phyloP scores from a whole-genome alignment of 2,329 filamentous ascomycete species.

The Phoma sp. region DNA sequence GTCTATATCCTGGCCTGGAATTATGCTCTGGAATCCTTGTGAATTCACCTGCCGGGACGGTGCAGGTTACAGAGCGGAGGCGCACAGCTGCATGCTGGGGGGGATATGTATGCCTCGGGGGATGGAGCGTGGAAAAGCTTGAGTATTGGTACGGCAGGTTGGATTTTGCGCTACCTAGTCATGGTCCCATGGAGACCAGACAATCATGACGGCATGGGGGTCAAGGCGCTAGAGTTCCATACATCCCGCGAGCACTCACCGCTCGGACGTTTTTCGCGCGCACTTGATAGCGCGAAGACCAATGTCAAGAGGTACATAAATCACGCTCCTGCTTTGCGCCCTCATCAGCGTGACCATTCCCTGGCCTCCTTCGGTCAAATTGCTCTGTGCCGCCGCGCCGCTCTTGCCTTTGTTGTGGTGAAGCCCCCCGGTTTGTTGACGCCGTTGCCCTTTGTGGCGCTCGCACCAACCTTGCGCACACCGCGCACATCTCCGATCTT shows the following conservation, averaged over 20 bases:
- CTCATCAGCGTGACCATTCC: not conserved
- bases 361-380: not conserved
- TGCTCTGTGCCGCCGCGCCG: not conserved
- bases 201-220: conserved; percentile 19
- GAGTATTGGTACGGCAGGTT: conserved; percentile 19
- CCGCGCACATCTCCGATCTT: conserved; percentile 15
- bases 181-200: conserved; percentile 16
- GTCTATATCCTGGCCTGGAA: not conserved
- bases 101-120: conserved; percentile 17
- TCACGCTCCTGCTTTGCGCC: not conserved
- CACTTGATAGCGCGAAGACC: conserved; percentile 8
- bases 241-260: conserved; percentile 12
- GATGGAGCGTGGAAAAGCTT: conserved; percentile 20
- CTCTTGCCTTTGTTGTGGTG: conserved; percentile 10
- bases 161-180: conserved; percentile 11
- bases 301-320: not conserved
- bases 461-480: conserved; percentile 1
- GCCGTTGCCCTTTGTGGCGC: conserved; percentile 17
- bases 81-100: conserved; percentile 16
- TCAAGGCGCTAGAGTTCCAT: conserved; percentile 1
- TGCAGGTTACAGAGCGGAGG: conserved; percentile 14
- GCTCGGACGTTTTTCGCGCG: conserved; percentile 5
- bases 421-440: conserved; percentile 1
- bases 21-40: conserved; percentile 1
- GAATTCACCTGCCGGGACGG: conserved; percentile 9